These are phyloP conservation scores for Lactarius evosmus DNA, from an alignment of 768 basidiomycete genomes.

Conservation along the genomic window DNA sequence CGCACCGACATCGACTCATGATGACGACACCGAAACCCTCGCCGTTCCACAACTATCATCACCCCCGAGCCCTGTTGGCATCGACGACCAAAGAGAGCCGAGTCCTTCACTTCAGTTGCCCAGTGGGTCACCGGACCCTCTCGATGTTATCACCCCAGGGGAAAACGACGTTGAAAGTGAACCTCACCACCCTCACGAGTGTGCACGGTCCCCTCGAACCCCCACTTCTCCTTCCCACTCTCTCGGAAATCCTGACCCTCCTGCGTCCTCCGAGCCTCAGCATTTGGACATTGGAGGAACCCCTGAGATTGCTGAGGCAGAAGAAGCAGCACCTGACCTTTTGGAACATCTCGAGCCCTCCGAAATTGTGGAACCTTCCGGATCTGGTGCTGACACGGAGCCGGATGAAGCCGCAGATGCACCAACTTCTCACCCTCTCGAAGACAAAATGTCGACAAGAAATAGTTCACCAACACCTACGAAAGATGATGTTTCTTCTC, in stretches of 20 bases:
- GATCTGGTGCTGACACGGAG: constrained; percentile 5
- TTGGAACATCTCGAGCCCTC: constrained; percentile 11
- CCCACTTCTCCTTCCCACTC: background rate
- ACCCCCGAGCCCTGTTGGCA: constrained; percentile 10
- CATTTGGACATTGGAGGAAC: background rate
- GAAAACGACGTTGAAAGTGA: constrained; percentile 12
- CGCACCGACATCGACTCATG: background rate
- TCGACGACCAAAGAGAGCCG: constrained; percentile 9
- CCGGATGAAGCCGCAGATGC: background rate
- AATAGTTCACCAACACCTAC: background rate
- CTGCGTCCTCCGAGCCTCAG: background rate
- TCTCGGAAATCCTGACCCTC: background rate
- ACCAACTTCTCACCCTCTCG: constrained; percentile 2
- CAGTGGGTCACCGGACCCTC: constrained; percentile 19
- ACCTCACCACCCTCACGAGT: background rate
- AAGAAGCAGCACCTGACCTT: background rate
- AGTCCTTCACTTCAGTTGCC: constrained; percentile 2
- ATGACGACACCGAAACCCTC: background rate
- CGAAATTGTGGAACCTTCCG: constrained; percentile 8
- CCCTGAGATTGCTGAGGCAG: background rate
- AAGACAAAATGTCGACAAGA: constrained; percentile 3
- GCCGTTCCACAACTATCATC: constrained; percentile 11
- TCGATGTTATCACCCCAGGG: constrained; percentile 18
- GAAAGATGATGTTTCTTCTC: constrained; percentile 4
- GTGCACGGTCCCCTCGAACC: background rate